phyloP scores from a whole-genome alignment of 345 rosid species.

The Populus ilicifolia region DNA sequence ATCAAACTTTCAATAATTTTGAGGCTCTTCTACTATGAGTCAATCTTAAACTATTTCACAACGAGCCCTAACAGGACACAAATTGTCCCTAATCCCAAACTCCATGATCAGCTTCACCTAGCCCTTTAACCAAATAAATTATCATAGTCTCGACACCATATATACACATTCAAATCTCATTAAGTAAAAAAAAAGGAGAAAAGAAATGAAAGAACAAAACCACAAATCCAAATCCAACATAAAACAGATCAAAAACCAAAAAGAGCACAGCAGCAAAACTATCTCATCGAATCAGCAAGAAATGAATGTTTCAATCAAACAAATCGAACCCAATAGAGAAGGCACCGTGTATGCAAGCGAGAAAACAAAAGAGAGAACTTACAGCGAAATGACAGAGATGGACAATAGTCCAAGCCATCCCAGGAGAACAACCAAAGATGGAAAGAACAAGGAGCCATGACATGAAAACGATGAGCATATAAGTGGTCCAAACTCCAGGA shows the following conservation, averaged over 20 bases:
- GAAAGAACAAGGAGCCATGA: constrained; percentile 70
- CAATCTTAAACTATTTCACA: neutral
- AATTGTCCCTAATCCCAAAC: neutral
- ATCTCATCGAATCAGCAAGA: neutral
- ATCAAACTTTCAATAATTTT: neutral
- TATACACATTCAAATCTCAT: neutral
- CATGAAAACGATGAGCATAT: constrained; percentile 62
- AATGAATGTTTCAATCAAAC: neutral
- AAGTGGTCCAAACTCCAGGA: constrained; percentile 81
- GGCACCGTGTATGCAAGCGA: neutral
- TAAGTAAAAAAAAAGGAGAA: neutral
- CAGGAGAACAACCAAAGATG: constrained; percentile 59
- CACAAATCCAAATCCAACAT: neutral
- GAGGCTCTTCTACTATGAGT: constrained; percentile 4
- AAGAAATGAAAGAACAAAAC: neutral
- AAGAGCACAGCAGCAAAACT: neutral
- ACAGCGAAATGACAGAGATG: constrained; percentile 65
- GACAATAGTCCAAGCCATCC: constrained; percentile 85
- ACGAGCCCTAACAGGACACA: neutral
- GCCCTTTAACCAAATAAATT: neutral
- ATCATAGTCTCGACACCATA: neutral
- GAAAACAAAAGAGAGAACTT: constrained; percentile 6
- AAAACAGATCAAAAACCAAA: constrained; percentile 2
- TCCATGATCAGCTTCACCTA: neutral
- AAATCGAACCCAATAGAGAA: neutral